Evolutionary conservation across 2,329 filamentous ascomycete species (phyloP).

Genomic region (Pseudogymnoascus sp.): DNA sequence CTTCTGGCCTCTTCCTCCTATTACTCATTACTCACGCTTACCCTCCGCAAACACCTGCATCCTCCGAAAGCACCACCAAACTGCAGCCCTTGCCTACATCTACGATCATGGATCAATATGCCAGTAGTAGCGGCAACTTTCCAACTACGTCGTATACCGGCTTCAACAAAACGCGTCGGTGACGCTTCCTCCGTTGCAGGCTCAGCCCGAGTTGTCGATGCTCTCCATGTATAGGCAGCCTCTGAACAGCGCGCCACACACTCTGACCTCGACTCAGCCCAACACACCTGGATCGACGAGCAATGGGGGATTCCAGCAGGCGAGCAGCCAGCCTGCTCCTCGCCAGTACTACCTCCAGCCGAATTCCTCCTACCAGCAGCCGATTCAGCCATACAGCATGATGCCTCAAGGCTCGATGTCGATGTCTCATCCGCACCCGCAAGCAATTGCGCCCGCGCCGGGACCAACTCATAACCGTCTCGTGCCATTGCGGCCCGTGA

Average conservation of each 20-base stretch:
- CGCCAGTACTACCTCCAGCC: constrained; percentile 20
- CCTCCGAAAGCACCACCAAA: too few relatives aligned
- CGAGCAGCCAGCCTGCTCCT: constrained; percentile 33
- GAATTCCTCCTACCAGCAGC: constrained; percentile 21
- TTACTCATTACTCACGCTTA: too few relatives aligned
- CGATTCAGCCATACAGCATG: constrained; percentile 46
- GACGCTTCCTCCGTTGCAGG: constrained; percentile 49
- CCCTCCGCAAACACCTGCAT: too few relatives aligned
- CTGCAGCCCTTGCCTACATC: neutral
- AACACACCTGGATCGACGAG: constrained; percentile 51
- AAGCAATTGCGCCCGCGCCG: constrained; percentile 69
- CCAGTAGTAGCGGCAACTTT: constrained; percentile 4
- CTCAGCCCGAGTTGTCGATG: constrained; percentile 42
- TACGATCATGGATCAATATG: constrained; percentile 10
- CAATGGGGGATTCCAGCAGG: constrained; percentile 47
- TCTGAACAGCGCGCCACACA: constrained; percentile 44
- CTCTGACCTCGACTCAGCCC: constrained; percentile 55
- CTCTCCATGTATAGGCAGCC: constrained; percentile 51
- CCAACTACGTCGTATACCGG: constrained; percentile 23
- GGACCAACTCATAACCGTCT: constrained; percentile 47
- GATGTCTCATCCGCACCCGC: constrained; percentile 65
- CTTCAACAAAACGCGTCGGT: constrained; percentile 37
- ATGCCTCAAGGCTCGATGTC: constrained; percentile 60
- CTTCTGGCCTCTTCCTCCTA: too few relatives aligned
- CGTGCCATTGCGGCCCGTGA: constrained; percentile 58